These are phyloP conservation scores for Xylaria bambusicola DNA, from an alignment of 495 filamentous ascomycete species.

Conservation along the genomic window DNA sequence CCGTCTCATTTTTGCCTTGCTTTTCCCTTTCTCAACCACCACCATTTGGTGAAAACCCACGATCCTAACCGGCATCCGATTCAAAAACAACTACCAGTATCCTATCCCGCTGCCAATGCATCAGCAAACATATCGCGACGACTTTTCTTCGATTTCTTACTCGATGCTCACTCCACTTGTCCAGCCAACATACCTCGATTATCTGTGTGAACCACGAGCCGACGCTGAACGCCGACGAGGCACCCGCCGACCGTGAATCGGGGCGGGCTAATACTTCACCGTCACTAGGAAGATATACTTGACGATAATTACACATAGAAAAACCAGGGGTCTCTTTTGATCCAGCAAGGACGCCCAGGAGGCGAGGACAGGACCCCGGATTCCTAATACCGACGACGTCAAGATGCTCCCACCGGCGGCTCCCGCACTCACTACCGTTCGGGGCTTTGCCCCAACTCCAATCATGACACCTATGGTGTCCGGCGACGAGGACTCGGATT, in stretches of 20 bases:
- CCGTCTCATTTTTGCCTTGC: constrained; percentile 4
- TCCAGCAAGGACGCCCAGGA: constrained; percentile 46
- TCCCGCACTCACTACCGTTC: constrained; percentile 70
- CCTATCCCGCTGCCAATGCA: constrained; percentile 43
- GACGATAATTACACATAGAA: neutral
- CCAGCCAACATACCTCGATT: constrained; percentile 41
- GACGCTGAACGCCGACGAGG: constrained; percentile 55
- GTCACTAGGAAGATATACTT: neutral
- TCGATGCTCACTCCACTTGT: constrained; percentile 50
- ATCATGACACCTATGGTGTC: constrained; percentile 71
- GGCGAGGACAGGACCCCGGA: constrained; percentile 22
- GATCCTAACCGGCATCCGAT: constrained; percentile 14
- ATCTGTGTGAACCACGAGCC: constrained; percentile 43
- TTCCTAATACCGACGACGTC: neutral
- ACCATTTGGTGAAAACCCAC: constrained; percentile 32
- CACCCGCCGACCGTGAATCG: constrained; percentile 44
- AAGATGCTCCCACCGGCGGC: constrained; percentile 49
- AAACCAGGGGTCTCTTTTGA: neutral
- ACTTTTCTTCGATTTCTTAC: constrained; percentile 46
- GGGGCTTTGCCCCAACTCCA: constrained; percentile 71
- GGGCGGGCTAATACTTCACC: constrained; percentile 26
- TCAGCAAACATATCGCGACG: constrained; percentile 42
- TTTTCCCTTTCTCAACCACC: constrained; percentile 28
- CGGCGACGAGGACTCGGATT: constrained; percentile 83
- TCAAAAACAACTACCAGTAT: constrained; percentile 17